Evolutionary conservation across 208 protist genomes (phyloP).

Genomic region (Acanthamoeba healyi): DNA sequence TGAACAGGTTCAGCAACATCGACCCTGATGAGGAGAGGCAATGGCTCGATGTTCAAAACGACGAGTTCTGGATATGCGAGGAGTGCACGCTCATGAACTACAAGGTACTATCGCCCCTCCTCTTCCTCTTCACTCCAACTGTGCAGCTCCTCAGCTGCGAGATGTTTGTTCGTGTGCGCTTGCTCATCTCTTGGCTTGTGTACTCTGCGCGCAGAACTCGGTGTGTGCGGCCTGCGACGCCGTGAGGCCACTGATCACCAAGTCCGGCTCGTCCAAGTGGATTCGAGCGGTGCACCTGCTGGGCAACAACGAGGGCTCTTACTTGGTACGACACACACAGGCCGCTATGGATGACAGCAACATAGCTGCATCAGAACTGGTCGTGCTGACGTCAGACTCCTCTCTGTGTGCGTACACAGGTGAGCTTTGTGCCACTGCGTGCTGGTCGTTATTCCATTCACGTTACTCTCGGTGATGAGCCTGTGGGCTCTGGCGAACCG

Average conservation of each 20-base stretch:
- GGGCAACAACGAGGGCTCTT: slow-evolving; percentile 34
- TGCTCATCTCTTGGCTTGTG: no score
- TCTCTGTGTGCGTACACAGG: not conserved
- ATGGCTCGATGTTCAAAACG: not conserved
- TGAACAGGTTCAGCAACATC: not conserved
- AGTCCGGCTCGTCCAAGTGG: not conserved
- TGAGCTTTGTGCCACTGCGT: not conserved
- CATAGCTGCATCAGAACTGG: not conserved
- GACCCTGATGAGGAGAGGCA: not conserved
- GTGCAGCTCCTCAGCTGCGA: not conserved
- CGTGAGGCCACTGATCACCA: not conserved
- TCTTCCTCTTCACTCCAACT: not conserved
- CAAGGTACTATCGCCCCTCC: not conserved
- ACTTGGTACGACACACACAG: not conserved
- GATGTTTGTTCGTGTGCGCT: not conserved
- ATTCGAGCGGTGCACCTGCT: not conserved
- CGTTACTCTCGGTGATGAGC: not conserved
- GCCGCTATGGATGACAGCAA: no score
- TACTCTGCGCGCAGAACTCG: not conserved
- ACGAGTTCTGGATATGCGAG: slow-evolving; percentile 29
- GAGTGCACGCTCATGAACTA: not conserved
- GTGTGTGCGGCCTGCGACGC: not conserved
- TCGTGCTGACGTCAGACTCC: not conserved
- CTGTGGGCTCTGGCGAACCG: not conserved
- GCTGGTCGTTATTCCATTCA: not conserved